phyloP scores from a whole-genome alignment of 805 yeast genomes.

The Candida orba region DNA sequence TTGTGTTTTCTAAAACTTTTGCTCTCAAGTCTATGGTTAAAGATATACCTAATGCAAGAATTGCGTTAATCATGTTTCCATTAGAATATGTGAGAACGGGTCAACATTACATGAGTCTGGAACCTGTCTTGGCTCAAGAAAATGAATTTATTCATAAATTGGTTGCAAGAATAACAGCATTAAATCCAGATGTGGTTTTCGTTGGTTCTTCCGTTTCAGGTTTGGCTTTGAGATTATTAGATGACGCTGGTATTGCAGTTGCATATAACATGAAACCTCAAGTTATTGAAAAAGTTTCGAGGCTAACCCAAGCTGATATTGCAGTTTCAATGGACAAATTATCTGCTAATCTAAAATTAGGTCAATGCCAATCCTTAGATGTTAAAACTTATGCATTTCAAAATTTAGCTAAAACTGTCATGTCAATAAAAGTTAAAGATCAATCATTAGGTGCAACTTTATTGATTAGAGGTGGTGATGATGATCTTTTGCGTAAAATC shows the following conservation, averaged over 20 bases:
- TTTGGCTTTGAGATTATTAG: slow-evolving; percentile 63
- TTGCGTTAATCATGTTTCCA: slow-evolving; percentile 82
- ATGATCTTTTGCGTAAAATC: slow-evolving; percentile 51
- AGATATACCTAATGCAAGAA: slow-evolving; percentile 56
- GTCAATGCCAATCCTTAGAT: slow-evolving; percentile 66
- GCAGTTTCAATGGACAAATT: slow-evolving; percentile 81
- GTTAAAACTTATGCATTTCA: slow-evolving; percentile 58
- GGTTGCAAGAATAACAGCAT: slow-evolving; percentile 66
- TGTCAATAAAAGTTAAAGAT: slow-evolving; percentile 75
- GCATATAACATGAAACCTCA: slow-evolving; percentile 75
- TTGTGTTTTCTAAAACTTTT: slow-evolving; percentile 75
- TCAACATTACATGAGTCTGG: slow-evolving; percentile 73
- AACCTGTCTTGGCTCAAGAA: slow-evolving; percentile 83
- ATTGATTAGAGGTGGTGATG: slow-evolving; percentile 74
- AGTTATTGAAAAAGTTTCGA: slow-evolving; percentile 69
- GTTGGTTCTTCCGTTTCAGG: slow-evolving; percentile 80
- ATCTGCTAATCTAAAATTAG: slow-evolving; percentile 64
- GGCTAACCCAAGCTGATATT: slow-evolving; percentile 78
- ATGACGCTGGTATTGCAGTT: slow-evolving; percentile 73
- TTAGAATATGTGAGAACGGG: slow-evolving; percentile 74
- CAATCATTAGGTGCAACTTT: slow-evolving; percentile 74
- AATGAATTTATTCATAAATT: slow-evolving; percentile 74
- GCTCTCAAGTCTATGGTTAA: slow-evolving; percentile 77
- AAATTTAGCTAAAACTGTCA: slow-evolving; percentile 56
- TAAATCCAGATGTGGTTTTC: slow-evolving; percentile 73